phyloP scores from a whole-genome alignment of 345 rosid genomes.

The Erysimum cheiranthoides region DNA sequence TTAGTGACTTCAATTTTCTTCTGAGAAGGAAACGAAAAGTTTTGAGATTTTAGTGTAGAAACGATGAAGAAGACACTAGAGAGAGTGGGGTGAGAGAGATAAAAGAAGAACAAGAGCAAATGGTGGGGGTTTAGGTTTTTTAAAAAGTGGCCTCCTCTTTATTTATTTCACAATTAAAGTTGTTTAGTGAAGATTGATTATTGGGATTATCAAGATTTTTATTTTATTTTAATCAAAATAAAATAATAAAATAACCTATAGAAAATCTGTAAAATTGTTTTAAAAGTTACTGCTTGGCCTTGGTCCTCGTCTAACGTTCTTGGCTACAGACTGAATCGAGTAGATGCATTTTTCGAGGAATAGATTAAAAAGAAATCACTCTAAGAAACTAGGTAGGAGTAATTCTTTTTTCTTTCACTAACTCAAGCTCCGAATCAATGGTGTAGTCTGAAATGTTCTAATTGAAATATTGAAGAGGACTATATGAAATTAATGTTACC shows the following conservation, averaged over 20 bases:
- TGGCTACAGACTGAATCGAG: constrained; percentile 29
- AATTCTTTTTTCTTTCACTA: neutral
- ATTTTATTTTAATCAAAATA: neutral
- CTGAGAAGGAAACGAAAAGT: constrained; percentile 1
- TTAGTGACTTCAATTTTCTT: neutral
- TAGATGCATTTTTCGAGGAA: constrained; percentile 26
- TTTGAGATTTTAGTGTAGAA: neutral
- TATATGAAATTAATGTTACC: neutral
- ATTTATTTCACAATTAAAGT: constrained; percentile 19
- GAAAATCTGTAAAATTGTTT: constrained; percentile 25
- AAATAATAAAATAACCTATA: neutral
- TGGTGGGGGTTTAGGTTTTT: constrained; percentile 43
- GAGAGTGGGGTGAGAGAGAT: constrained; percentile 20
- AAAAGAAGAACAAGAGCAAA: constrained; percentile 32
- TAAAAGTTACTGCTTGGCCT: constrained; percentile 43
- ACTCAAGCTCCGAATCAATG: constrained; percentile 7
- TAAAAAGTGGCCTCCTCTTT: constrained; percentile 7
- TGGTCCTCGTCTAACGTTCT: constrained; percentile 30
- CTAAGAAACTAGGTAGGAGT: constrained; percentile 1
- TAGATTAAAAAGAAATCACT: neutral
- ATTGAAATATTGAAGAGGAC: neutral
- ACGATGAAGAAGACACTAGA: constrained; percentile 22
- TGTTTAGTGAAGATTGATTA: constrained; percentile 21
- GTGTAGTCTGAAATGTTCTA: neutral
- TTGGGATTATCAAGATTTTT: constrained; percentile 44